A percentile compares a stretch with the other conserved stretches of the same genome.
Evolutionary conservation across 176 grass and related monocot genomes (phyloP).

Genomic region (Puya raimondii): DNA sequence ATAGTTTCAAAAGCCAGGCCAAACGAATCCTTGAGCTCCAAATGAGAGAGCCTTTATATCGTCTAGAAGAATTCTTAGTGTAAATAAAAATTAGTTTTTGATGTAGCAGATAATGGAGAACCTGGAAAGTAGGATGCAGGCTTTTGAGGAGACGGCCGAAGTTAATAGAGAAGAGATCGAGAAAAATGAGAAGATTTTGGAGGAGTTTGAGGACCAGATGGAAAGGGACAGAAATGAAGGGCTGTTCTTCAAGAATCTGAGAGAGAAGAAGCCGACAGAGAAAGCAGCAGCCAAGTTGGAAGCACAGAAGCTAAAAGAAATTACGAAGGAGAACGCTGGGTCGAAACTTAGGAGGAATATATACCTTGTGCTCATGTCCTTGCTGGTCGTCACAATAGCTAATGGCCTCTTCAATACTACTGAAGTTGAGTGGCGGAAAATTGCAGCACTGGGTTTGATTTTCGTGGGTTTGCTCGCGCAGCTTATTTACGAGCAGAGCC

Average conservation of each 20-base stretch:
- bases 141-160: slow-evolving; percentile 65
- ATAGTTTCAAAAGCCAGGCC: too few species aligned
- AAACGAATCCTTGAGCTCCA: not conserved
- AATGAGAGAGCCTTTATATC: not conserved
- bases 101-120: slow-evolving; percentile 68
- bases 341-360: slow-evolving; percentile 61
- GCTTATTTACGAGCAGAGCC: slow-evolving; percentile 51
- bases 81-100: not conserved
- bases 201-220: slow-evolving; percentile 78
- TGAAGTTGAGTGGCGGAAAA: slow-evolving; percentile 75
- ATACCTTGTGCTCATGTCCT: slow-evolving; percentile 69
- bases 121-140: slow-evolving; percentile 64
- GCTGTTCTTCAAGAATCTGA: slow-evolving; percentile 85
- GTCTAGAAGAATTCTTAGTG: not conserved
- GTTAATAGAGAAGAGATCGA: slow-evolving; percentile 67
- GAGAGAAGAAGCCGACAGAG: slow-evolving; percentile 30
- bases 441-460: slow-evolving; percentile 70
- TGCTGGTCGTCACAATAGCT: slow-evolving; percentile 58
- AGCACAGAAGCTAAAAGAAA: not conserved
- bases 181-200: slow-evolving; percentile 68
- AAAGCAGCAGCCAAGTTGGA: not conserved
- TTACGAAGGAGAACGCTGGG: slow-evolving; percentile 22
- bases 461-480: slow-evolving; percentile 71
- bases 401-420: slow-evolving; percentile 40
- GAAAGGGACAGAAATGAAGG: slow-evolving; percentile 72